Conservation (phyloP, 2,329 filamentous ascomycete genomes). For the Pleomassaria siparia region DNA sequence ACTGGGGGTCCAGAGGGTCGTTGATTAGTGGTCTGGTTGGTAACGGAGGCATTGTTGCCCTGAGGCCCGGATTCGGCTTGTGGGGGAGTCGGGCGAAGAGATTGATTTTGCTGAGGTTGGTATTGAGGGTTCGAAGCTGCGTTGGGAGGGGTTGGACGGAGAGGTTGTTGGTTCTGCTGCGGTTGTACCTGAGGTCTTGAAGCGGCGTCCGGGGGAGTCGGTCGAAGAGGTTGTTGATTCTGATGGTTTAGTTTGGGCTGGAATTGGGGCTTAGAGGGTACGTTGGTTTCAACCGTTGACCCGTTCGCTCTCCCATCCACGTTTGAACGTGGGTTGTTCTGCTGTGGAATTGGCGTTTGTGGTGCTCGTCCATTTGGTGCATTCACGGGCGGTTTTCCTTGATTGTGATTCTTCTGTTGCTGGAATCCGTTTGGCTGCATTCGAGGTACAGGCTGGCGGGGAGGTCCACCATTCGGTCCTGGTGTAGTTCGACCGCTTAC, state of each 20-base stretch:
- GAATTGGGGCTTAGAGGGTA: constrained; percentile 17
- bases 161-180: constrained; percentile 25
- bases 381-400: constrained; percentile 20
- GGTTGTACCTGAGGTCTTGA: background rate
- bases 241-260: constrained; percentile 12
- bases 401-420: constrained; percentile 19
- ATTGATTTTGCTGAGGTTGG: constrained; percentile 25
- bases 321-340: constrained; percentile 23
- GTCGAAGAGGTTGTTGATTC: constrained; percentile 10
- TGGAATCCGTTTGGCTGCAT: constrained; percentile 27
- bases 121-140: too few relatives aligned
- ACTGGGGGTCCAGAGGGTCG: constrained; percentile 25
- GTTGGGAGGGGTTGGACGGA: constrained; percentile 27
- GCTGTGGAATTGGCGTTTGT: constrained; percentile 27
- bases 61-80: constrained; percentile 12
- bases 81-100: too few relatives aligned
- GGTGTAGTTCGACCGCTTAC: constrained; percentile 25
- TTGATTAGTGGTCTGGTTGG: constrained; percentile 15
- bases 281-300: constrained; percentile 23
- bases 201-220: background rate
- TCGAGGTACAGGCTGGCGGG: constrained; percentile 23
- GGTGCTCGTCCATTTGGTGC: constrained; percentile 30
- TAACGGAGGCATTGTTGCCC: constrained; percentile 6
- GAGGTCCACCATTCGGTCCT: constrained; percentile 19
- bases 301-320: constrained; percentile 25